phyloP scores from a whole-genome alignment of 2,329 filamentous ascomycete species.

The Colletotrichum tamarilloi region DNA sequence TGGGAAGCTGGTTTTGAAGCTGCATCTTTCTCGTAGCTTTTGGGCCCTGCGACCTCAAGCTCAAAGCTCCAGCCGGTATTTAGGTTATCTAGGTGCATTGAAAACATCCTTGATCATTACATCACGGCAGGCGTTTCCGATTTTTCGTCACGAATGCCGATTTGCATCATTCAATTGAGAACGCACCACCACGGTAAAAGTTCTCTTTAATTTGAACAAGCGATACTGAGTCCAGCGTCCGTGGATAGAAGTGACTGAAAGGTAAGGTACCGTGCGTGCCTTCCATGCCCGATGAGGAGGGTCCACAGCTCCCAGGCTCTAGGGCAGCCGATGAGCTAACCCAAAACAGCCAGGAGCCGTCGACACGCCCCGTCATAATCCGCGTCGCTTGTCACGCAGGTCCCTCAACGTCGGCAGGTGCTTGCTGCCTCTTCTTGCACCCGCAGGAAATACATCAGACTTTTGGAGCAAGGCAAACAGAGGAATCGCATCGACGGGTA shows the following conservation, averaged over 20 bases:
- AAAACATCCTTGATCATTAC: background rate
- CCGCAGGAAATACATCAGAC: conserved; percentile 14
- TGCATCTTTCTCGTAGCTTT: background rate
- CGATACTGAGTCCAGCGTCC: background rate
- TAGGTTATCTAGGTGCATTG: background rate
- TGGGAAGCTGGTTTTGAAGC: background rate
- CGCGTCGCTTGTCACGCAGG: conserved; percentile 35
- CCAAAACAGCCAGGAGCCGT: conserved; percentile 9
- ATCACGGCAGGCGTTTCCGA: background rate
- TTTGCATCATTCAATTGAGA: background rate
- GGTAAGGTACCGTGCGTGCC: background rate
- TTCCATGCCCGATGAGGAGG: background rate
- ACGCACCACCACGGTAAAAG: background rate
- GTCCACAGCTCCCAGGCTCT: background rate
- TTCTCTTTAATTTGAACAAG: background rate
- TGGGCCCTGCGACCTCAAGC: conserved; percentile 8
- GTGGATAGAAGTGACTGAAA: background rate
- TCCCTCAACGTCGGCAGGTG: conserved; percentile 25
- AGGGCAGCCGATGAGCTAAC: conserved; percentile 23
- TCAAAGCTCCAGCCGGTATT: background rate
- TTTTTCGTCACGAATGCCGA: background rate
- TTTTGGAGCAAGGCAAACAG: conserved; percentile 11
- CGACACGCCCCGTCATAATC: conserved; percentile 33
- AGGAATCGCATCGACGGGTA: conserved; percentile 18
- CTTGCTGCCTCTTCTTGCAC: conserved; percentile 12